These are phyloP conservation scores for Auricularia heimuer DNA, from an alignment of 768 basidiomycete species.

Conservation along the genomic window DNA sequence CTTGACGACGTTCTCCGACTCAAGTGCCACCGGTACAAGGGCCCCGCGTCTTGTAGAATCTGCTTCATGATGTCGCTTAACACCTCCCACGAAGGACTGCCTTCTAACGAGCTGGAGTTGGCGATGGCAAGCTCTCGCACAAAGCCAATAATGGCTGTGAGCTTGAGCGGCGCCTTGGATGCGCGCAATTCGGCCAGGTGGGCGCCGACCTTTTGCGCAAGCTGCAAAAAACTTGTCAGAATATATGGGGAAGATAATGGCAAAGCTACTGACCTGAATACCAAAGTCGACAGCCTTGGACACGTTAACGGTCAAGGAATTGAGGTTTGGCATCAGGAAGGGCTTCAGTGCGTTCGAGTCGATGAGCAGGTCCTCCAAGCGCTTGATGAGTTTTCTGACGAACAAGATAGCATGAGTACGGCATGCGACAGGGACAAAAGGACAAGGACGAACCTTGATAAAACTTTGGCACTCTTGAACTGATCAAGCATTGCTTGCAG, in stretches of 20 bases:
- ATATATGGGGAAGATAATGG: background rate
- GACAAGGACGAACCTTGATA: conserved; percentile 53
- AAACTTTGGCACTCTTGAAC: conserved; percentile 66
- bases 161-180: conserved; percentile 68
- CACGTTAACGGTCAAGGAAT: conserved; percentile 58
- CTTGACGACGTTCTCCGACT: conserved; percentile 68
- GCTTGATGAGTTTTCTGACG: conserved; percentile 74
- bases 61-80: conserved; percentile 59
- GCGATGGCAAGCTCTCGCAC: conserved; percentile 65
- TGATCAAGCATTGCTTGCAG: conserved; percentile 75
- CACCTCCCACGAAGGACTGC: conserved; percentile 66
- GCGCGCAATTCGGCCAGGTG: conserved; percentile 75
- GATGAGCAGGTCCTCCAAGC: conserved; percentile 69
- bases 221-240: conserved; percentile 31
- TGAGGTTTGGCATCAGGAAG: conserved; percentile 62
- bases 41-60: conserved; percentile 61
- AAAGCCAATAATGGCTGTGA: conserved; percentile 58
- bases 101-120: conserved; percentile 58
- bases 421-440: background rate
- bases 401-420: background rate
- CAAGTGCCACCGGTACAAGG: conserved; percentile 61
- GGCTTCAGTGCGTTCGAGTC: conserved; percentile 64
- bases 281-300: conserved; percentile 85
- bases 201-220: conserved; percentile 82
- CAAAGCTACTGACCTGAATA: conserved; percentile 52